These are phyloP conservation scores for Quercus alba DNA, from an alignment of 306 rosid species.

Conservation along the genomic window DNA sequence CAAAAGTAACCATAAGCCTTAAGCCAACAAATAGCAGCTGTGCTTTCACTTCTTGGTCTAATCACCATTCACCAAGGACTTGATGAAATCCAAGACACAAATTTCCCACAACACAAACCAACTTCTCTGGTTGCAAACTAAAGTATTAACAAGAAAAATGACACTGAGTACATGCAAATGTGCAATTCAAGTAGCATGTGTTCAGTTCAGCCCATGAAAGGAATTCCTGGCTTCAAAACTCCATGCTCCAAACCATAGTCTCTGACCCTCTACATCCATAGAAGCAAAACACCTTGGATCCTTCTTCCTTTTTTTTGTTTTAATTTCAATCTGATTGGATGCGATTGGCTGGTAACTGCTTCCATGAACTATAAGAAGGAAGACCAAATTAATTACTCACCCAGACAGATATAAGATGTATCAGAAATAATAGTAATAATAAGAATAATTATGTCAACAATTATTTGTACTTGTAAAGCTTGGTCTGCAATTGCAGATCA, in stretches of 20 bases:
- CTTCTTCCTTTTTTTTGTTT: too few species aligned
- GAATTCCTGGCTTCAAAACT: background rate
- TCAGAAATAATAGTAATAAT: background rate
- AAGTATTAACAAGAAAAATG: background rate
- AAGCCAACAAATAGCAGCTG: too few species aligned
- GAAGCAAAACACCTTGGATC: too few species aligned
- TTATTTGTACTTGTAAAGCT: slow-evolving; percentile 49
- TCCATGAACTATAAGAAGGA: background rate
- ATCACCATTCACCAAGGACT: background rate
- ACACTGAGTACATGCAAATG: background rate
- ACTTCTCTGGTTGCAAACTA: background rate
- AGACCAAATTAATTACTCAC: slow-evolving; percentile 14
- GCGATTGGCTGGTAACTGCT: background rate
- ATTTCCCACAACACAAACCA: background rate
- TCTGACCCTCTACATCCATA: background rate
- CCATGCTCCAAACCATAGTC: background rate
- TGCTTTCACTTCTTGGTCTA: too few species aligned
- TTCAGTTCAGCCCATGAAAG: background rate
- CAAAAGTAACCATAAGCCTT: too few species aligned
- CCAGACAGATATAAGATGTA: background rate
- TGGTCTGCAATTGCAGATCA: slow-evolving; percentile 33
- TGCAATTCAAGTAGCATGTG: background rate
- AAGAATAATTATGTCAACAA: background rate
- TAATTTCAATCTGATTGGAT: background rate
- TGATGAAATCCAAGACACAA: background rate